A percentile compares a stretch with the other conserved stretches of the same genome.
Conservation (phyloP, 164 flowering plant genomes). For the Vitis rupestris region DNA sequence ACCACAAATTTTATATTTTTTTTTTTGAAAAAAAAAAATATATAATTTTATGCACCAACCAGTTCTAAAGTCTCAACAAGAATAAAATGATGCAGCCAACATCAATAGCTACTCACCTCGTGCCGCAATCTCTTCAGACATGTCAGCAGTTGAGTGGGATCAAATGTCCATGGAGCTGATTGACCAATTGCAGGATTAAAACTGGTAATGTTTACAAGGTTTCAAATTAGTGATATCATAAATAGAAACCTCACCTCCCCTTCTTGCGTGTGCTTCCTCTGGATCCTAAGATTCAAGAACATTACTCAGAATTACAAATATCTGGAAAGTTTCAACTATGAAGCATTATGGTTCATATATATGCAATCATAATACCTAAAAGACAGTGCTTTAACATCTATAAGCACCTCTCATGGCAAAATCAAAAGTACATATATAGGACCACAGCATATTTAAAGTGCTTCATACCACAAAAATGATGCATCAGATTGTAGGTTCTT, state of each 20-base stretch:
- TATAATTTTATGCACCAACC: background rate
- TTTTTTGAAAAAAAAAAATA: background rate
- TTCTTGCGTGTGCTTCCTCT: slow-evolving; percentile 96
- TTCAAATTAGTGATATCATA: slow-evolving; percentile 6
- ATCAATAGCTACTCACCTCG: slow-evolving; percentile 40
- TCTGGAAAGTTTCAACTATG: background rate
- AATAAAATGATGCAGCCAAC: no score
- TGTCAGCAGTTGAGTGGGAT: slow-evolving; percentile 52
- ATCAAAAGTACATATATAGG: no score
- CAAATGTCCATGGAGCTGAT: slow-evolving; percentile 98
- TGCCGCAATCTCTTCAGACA: slow-evolving; percentile 60
- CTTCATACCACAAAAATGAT: background rate
- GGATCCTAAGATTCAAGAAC: slow-evolving; percentile 53
- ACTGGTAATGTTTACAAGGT: background rate
- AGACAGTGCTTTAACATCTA: no score
- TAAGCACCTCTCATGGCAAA: no score
- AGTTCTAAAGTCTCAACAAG: background rate
- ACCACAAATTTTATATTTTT: no score
- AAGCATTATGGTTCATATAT: background rate
- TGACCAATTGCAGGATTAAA: slow-evolving; percentile 24
- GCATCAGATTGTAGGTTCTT: background rate
- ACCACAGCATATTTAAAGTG: background rate
- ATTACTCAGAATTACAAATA: slow-evolving; percentile 4
- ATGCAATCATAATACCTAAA: background rate
- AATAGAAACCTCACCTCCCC: slow-evolving; percentile 76